Percentiles rank a stretch among this genome's conserved stretches.
phyloP scores from a whole-genome alignment of 2,329 filamentous ascomycete species.

The Colletotrichum tropicicola region DNA sequence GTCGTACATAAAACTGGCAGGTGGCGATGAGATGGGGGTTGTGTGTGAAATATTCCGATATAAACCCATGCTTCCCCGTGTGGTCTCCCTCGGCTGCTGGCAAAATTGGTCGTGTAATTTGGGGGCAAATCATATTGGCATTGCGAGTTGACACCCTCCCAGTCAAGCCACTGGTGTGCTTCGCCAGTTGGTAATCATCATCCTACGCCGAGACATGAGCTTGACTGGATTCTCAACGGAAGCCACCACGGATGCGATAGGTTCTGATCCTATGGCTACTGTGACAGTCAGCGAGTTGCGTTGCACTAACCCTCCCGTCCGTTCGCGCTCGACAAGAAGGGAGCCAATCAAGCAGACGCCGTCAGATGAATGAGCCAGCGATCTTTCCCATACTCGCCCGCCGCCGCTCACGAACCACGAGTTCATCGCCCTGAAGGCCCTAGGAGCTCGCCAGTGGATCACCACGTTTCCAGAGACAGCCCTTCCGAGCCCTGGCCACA shows the following conservation, averaged over 20 bases:
- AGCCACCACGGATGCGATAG: neutral
- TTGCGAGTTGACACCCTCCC: neutral
- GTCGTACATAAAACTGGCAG: neutral
- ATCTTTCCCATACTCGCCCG: neutral
- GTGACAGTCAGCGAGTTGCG: neutral
- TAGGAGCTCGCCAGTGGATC: slow-evolving; percentile 1
- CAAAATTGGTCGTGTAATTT: neutral
- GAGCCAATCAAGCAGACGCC: neutral
- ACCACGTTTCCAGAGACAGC: slow-evolving; percentile 15
- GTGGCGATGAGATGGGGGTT: too few species aligned
- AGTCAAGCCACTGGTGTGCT: neutral
- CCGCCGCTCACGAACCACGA: slow-evolving; percentile 18
- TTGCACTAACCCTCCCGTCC: neutral
- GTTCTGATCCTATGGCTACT: neutral
- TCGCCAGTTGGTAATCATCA: neutral
- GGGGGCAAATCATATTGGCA: neutral
- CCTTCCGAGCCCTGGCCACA: slow-evolving; percentile 9
- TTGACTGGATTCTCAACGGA: neutral
- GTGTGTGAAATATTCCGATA: neutral
- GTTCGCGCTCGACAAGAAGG: neutral
- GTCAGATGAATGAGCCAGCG: neutral
- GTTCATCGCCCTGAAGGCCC: neutral
- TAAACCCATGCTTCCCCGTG: neutral
- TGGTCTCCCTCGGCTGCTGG: neutral
- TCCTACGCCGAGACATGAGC: neutral